phyloP scores from a whole-genome alignment of 306 rosid genomes.

The Styphnolobium japonicum region DNA sequence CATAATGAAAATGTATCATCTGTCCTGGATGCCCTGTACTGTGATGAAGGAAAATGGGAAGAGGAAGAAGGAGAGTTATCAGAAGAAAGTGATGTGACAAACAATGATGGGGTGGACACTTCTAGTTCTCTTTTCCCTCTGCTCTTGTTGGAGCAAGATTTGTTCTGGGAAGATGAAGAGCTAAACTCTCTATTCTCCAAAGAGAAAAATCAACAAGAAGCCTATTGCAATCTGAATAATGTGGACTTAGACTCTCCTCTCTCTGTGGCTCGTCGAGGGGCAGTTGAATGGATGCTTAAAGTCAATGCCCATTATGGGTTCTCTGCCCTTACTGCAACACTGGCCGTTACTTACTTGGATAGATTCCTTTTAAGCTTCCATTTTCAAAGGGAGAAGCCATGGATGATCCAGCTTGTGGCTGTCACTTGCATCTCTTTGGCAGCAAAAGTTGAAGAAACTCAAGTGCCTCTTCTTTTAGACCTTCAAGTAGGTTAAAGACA shows the following conservation, averaged over 20 bases:
- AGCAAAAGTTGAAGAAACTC: slow-evolving; percentile 93
- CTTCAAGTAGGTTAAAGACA: slow-evolving; percentile 62
- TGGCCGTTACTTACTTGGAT: slow-evolving; percentile 76
- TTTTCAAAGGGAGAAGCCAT: slow-evolving; percentile 78
- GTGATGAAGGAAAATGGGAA: slow-evolving; percentile 74
- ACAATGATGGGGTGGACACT: neutral
- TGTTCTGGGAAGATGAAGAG: slow-evolving; percentile 77
- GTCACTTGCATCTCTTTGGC: slow-evolving; percentile 92
- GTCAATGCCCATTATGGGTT: slow-evolving; percentile 72
- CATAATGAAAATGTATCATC: slow-evolving; percentile 34
- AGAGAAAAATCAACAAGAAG: slow-evolving; percentile 48
- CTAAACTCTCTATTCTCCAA: slow-evolving; percentile 62
- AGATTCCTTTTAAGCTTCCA: slow-evolving; percentile 58
- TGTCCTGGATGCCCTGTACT: slow-evolving; percentile 66
- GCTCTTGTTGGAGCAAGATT: slow-evolving; percentile 57
- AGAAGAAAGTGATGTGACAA: slow-evolving; percentile 40
- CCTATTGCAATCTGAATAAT: slow-evolving; percentile 17
- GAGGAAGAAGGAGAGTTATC: slow-evolving; percentile 35
- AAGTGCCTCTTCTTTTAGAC: slow-evolving; percentile 87
- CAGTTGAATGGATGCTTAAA: slow-evolving; percentile 79
- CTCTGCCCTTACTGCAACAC: slow-evolving; percentile 74
- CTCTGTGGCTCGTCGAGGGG: slow-evolving; percentile 49
- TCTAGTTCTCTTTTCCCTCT: slow-evolving; percentile 40
- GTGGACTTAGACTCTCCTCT: slow-evolving; percentile 27
- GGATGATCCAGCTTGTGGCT: slow-evolving; percentile 87